A percentile compares a stretch with the other conserved stretches of the same genome.
Conservation (phyloP, 2,329 filamentous ascomycete genomes). For the Whalleya microplaca region DNA sequence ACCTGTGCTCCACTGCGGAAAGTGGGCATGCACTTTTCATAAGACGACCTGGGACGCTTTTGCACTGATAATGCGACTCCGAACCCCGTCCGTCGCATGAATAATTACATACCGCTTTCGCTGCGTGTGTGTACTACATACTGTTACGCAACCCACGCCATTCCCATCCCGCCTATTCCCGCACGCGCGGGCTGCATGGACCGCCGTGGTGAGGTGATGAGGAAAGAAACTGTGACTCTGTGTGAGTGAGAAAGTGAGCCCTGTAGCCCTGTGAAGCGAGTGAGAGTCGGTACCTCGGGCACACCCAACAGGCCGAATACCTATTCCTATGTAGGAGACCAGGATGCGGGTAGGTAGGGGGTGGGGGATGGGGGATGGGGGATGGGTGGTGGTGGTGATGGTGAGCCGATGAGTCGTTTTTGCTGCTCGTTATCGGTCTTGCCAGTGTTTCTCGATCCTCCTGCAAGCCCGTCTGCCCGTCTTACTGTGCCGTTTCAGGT, state of each 20-base stretch:
- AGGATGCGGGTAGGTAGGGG: too few species aligned
- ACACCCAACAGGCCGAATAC: neutral
- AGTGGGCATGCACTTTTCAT: neutral
- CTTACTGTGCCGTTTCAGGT: neutral
- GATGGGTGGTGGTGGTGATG: too few species aligned
- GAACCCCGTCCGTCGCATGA: neutral
- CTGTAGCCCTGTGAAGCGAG: too few species aligned
- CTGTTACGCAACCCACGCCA: too few species aligned
- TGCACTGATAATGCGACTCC: neutral
- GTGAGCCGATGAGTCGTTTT: neutral
- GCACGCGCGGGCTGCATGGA: neutral
- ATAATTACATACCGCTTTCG: neutral
- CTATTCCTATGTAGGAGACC: too few species aligned
- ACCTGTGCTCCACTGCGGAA: neutral
- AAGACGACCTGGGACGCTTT: neutral
- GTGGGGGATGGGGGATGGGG: too few species aligned
- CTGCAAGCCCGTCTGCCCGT: neutral
- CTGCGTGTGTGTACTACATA: neutral
- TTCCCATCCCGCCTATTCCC: neutral
- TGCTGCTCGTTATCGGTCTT: neutral
- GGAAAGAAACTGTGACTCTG: too few species aligned
- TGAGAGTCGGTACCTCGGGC: neutral
- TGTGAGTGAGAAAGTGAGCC: too few species aligned
- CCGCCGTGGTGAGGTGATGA: neutral
- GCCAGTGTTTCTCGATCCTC: neutral